Percentiles rank a stretch among this genome's conserved stretches.
phyloP scores from a whole-genome alignment of 176 grass and related monocot genomes.

The Neostapfia colusana region DNA sequence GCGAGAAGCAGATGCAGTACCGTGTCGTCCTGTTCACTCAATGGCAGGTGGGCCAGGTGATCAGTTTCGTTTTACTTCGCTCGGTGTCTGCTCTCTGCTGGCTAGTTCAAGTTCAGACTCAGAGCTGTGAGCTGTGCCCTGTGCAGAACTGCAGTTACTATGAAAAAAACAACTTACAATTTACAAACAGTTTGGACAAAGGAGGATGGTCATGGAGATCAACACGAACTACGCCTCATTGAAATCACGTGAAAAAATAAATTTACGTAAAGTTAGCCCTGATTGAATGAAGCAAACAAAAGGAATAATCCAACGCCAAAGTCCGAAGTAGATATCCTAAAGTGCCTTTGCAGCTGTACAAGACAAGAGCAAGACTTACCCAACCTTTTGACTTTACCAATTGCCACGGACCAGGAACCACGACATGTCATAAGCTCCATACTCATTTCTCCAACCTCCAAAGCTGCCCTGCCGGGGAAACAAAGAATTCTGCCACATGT shows the following conservation, averaged over 20 bases:
- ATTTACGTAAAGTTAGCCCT: not conserved
- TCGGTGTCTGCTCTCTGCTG: not conserved
- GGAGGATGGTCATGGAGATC: not conserved
- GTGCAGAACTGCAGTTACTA: not conserved
- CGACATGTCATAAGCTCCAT: not conserved
- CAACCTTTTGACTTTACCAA: constrained; percentile 16
- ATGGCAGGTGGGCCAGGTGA: constrained; percentile 33
- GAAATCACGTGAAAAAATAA: not conserved
- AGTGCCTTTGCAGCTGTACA: constrained; percentile 15
- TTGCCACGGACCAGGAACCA: not conserved
- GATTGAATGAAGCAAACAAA: not conserved
- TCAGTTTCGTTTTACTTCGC: constrained; percentile 10
- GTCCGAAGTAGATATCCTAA: not conserved
- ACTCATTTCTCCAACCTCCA: constrained; percentile 37
- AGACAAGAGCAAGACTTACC: constrained; percentile 8
- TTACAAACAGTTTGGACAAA: not conserved
- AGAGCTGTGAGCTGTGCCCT: not conserved
- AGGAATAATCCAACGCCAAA: not conserved
- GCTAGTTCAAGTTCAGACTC: not conserved
- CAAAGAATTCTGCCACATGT: not conserved
- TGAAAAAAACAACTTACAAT: not conserved
- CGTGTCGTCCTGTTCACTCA: constrained; percentile 23
- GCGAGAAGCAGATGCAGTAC: constrained; percentile 5
- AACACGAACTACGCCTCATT: not conserved
- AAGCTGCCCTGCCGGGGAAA: not conserved